Conservation (phyloP, 768 basidiomycete genomes). For the Amanita rimosa region DNA sequence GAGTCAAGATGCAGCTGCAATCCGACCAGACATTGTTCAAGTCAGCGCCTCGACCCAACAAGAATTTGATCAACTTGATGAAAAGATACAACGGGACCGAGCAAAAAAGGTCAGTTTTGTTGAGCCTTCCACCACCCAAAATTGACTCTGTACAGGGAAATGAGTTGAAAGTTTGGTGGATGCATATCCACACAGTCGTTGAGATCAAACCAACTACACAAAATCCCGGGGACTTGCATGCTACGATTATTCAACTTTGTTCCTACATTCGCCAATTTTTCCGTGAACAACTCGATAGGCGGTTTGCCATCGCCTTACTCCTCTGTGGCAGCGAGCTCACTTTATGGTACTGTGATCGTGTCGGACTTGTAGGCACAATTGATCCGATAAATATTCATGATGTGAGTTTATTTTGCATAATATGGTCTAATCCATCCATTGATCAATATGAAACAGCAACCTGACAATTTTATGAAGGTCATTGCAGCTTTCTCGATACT, state of each 20-base stretch:
- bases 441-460: not conserved
- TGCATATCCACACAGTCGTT: not conserved
- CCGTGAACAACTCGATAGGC: constrained; percentile 8
- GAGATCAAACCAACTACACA: not conserved
- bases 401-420: constrained; percentile 1
- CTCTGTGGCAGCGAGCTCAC: constrained; percentile 5
- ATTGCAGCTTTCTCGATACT: not conserved
- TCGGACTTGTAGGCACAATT: constrained; percentile 7
- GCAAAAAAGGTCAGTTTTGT: not conserved
- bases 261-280: constrained; percentile 9
- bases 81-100: not conserved
- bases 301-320: constrained; percentile 4
- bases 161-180: not conserved
- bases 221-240: not conserved
- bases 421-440: no score
- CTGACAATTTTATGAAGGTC: not conserved
- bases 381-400: constrained; percentile 7
- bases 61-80: not conserved
- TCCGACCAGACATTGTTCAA: not conserved
- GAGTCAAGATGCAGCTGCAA: not conserved
- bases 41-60: not conserved
- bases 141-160: not conserved
- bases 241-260: not conserved
- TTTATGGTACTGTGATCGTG: constrained; percentile 5
- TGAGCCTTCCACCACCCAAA: no score